These are phyloP conservation scores for Heliamphora exappendiculata DNA, from an alignment of 148 eudicot species.

Conservation along the genomic window DNA sequence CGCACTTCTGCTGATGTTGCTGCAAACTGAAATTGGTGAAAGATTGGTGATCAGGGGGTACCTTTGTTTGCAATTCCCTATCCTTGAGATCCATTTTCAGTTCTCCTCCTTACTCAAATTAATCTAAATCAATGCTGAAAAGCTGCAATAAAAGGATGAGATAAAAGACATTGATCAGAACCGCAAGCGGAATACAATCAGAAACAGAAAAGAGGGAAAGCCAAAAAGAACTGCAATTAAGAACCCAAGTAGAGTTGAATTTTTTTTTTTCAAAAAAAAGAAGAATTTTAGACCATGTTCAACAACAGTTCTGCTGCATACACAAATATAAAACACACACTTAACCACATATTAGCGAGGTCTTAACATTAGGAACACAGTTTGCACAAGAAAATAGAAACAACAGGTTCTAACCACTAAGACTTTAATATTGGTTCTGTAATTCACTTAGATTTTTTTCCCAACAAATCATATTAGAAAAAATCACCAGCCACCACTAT, in stretches of 20 bases:
- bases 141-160: not conserved
- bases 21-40: slow-evolving; percentile 28
- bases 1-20: slow-evolving; percentile 47
- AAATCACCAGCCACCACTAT: no score
- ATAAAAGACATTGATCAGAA: not conserved
- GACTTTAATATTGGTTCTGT: no score
- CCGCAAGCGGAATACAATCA: slow-evolving; percentile 11
- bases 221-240: not conserved
- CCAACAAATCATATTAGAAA: no score
- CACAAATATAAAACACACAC: not conserved
- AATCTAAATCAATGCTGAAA: not conserved
- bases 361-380: no score
- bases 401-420: no score
- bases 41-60: slow-evolving; percentile 32
- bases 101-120: not conserved
- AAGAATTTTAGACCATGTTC: no score
- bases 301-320: no score
- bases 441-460: no score
- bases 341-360: no score
- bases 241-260: not conserved
- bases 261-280: no score
- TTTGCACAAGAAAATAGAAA: not conserved
- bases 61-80: slow-evolving; percentile 24
- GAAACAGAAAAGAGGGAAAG: slow-evolving; percentile 11
- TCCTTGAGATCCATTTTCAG: slow-evolving; percentile 48